Conservation (phyloP, 768 basidiomycete species). For the Hygrocybe punicea region DNA sequence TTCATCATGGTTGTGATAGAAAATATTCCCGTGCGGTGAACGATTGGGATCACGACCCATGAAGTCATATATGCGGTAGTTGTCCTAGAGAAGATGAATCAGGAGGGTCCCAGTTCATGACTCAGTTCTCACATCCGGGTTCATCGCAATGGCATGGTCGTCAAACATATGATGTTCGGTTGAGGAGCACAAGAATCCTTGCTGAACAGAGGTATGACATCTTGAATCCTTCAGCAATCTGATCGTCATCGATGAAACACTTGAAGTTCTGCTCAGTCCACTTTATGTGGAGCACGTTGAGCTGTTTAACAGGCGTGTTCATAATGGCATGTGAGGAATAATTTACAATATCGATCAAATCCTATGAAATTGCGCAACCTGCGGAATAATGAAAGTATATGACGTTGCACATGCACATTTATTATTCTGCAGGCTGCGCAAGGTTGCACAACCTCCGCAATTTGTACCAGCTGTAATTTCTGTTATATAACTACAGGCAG, state of each 20-base stretch:
- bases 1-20: conserved; percentile 9
- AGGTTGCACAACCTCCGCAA: no score
- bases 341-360: conserved; percentile 14
- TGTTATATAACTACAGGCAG: no score
- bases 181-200: conserved; percentile 19
- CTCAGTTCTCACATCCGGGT: conserved; percentile 16
- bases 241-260: conserved; percentile 18
- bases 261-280: conserved; percentile 14
- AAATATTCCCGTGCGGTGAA: conserved; percentile 12
- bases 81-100: conserved; percentile 3
- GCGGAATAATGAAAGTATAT: no score
- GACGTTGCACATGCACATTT: no score
- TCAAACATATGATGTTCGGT: conserved; percentile 17
- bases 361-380: no score
- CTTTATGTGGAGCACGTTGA: conserved; percentile 7
- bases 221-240: conserved; percentile 12
- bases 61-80: conserved; percentile 15
- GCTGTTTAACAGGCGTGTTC: not conserved
- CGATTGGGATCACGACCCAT: conserved; percentile 10
- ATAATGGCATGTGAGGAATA: not conserved
- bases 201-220: conserved; percentile 19
- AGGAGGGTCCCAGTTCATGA: not conserved
- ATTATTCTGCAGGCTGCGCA: no score
- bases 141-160: conserved; percentile 15
- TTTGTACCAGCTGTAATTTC: no score